Evolutionary conservation across 148 eudicot species (phyloP).

Genomic region (Drosera capensis): DNA sequence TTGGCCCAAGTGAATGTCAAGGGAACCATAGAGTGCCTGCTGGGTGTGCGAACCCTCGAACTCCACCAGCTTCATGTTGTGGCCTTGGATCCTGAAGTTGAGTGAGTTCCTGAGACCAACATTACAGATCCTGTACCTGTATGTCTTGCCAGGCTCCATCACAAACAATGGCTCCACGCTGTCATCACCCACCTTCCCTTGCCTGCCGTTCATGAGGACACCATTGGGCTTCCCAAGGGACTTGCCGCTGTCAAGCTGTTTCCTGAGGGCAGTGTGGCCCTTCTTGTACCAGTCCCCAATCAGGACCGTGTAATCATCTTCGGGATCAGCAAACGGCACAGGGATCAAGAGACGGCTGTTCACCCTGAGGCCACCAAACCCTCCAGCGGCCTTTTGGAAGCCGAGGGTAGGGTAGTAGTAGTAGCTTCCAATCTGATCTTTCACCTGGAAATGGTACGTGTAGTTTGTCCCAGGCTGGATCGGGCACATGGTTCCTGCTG

Average conservation of each 20-base stretch:
- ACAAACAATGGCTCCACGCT: constrained; percentile 13
- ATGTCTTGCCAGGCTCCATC: constrained; percentile 19
- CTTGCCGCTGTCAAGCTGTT: constrained; percentile 10
- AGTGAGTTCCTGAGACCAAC: constrained; percentile 9
- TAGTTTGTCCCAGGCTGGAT: constrained; percentile 14
- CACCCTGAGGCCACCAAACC: constrained; percentile 14
- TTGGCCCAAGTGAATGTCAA: constrained; percentile 16
- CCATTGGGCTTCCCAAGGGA: constrained; percentile 16
- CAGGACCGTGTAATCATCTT: constrained; percentile 7
- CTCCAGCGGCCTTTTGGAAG: constrained; percentile 17
- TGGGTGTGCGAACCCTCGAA: constrained; percentile 19
- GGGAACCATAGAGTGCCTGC: constrained; percentile 11
- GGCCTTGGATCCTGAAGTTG: constrained; percentile 18
- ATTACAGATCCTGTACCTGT: constrained; percentile 15
- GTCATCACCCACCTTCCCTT: constrained; percentile 4
- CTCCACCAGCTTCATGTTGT: constrained; percentile 15
- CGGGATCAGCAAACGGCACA: constrained; percentile 12
- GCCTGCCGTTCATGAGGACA: constrained; percentile 17
- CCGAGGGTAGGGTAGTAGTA: constrained; percentile 18
- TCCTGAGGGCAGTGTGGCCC: constrained; percentile 8
- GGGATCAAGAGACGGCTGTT: constrained; percentile 21
- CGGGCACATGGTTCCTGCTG: constrained; percentile 15
- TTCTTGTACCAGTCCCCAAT: constrained; percentile 19
- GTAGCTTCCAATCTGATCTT: constrained; percentile 23
- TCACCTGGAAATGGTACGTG: constrained; percentile 20